Percentiles rank a stretch among this genome's conserved stretches.
These are phyloP conservation scores for Cutaneotrichosporon dermatis DNA, from an alignment of 1,284 basidiomycete genomes.

Conservation along the genomic window DNA sequence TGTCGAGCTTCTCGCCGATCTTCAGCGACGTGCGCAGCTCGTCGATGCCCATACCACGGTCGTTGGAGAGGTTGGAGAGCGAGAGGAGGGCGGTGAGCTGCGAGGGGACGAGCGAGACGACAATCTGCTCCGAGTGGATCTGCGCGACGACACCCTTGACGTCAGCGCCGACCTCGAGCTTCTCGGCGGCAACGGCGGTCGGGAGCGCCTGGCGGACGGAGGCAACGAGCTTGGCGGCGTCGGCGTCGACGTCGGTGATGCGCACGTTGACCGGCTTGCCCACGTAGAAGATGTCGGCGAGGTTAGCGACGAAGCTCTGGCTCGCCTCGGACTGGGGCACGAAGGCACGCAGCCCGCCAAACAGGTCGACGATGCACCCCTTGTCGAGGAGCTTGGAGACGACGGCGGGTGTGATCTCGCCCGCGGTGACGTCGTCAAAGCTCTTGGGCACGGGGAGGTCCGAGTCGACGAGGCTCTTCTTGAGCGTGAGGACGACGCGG, in stretches of 20 bases:
- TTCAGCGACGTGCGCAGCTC: constrained; percentile 66
- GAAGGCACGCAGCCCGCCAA: constrained; percentile 79
- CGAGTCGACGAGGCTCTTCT: constrained; percentile 85
- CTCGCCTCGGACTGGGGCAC: constrained; percentile 76
- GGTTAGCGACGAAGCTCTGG: constrained; percentile 61
- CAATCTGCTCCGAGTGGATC: constrained; percentile 77
- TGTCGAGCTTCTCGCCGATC: constrained; percentile 67
- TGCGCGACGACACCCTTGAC: constrained; percentile 68
- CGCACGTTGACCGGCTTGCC: constrained; percentile 85
- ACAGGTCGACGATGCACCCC: constrained; percentile 79
- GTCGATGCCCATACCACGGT: constrained; percentile 63
- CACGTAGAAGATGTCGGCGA: constrained; percentile 65
- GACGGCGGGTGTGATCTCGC: constrained; percentile 74
- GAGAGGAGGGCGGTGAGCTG: constrained; percentile 77
- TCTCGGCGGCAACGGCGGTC: constrained; percentile 59
- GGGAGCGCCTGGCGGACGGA: constrained; percentile 79
- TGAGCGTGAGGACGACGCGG: constrained; percentile 81
- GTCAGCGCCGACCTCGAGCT: constrained; percentile 69
- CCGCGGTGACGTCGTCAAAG: constrained; percentile 63
- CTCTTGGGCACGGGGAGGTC: constrained; percentile 64
- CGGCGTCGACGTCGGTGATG: constrained; percentile 66
- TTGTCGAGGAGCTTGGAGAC: constrained; percentile 77
- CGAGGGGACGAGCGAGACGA: constrained; percentile 67
- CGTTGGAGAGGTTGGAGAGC: constrained; percentile 80
- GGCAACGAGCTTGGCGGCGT: constrained; percentile 66